Conservation (phyloP, 2,329 filamentous ascomycete genomes). For the Diplodia intermedia region DNA sequence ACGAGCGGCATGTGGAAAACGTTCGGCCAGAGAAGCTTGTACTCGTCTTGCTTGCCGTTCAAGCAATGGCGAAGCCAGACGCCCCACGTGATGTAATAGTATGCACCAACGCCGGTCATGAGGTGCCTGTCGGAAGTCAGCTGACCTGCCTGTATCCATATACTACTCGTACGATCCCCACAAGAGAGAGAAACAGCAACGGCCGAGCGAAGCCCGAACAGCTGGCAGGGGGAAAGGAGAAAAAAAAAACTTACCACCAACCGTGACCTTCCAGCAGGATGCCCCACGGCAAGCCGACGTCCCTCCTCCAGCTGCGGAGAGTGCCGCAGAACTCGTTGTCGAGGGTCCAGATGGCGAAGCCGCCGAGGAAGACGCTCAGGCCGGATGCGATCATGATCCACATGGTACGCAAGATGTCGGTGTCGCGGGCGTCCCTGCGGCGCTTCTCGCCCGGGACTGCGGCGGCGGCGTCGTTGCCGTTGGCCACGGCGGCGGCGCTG, state of each 20-base stretch:
- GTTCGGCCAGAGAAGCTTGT: conserved; percentile 72
- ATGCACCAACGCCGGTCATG: conserved; percentile 82
- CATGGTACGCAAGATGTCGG: conserved; percentile 69
- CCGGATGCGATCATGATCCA: conserved; percentile 77
- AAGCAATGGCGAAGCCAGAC: conserved; percentile 81
- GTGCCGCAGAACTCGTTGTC: conserved; percentile 78
- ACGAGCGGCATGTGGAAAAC: conserved; percentile 63
- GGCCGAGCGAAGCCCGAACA: neutral
- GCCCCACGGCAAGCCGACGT: conserved; percentile 79
- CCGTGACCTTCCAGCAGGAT: conserved; percentile 75
- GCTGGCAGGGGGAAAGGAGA: neutral
- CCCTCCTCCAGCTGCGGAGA: conserved; percentile 69
- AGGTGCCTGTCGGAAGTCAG: conserved; percentile 64
- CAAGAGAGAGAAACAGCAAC: conserved; percentile 8
- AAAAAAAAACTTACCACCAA: conserved; percentile 65
- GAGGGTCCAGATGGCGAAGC: conserved; percentile 78
- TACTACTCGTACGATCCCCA: conserved; percentile 1
- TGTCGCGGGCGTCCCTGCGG: conserved; percentile 62
- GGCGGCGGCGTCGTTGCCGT: conserved; percentile 1
- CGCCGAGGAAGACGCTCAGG: conserved; percentile 73
- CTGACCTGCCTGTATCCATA: neutral
- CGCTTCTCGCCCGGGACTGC: conserved; percentile 41
- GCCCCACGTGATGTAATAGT: conserved; percentile 84
- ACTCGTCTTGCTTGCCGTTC: conserved; percentile 75
- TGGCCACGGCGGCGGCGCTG: neutral